These are phyloP conservation scores for Aspergillus incahuasiensis DNA, from an alignment of 495 filamentous ascomycete species.

Conservation along the genomic window DNA sequence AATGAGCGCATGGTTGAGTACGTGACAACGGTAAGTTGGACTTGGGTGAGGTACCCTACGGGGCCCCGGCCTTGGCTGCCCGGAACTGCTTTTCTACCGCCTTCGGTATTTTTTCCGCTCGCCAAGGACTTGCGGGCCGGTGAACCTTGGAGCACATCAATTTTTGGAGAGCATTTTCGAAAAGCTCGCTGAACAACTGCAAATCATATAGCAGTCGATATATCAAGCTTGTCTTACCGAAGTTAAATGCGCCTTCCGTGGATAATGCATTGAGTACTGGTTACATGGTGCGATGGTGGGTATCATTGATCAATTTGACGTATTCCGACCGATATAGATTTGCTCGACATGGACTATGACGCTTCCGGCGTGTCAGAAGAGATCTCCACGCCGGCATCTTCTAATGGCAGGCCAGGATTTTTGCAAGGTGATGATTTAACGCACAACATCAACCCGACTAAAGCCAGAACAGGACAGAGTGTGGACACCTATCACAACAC, in stretches of 20 bases:
- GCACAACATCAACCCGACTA: conserved; percentile 8
- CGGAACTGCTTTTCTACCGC: too few relatives aligned
- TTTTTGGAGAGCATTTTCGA: not conserved
- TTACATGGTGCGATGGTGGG: conserved; percentile 12
- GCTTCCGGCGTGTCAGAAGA: conserved; percentile 21
- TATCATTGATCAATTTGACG: not conserved
- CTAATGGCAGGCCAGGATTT: conserved; percentile 13
- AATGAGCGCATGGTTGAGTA: conserved; percentile 26
- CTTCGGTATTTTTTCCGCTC: too few relatives aligned
- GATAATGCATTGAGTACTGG: conserved; percentile 9
- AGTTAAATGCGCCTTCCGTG: not conserved
- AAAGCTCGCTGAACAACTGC: too few relatives aligned
- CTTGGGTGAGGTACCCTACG: not conserved
- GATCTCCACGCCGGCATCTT: conserved; percentile 17
- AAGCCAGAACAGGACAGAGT: conserved; percentile 12
- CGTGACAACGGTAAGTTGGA: not conserved
- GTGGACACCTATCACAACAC: conserved; percentile 5
- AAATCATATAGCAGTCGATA: too few relatives aligned
- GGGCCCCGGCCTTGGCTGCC: too few relatives aligned
- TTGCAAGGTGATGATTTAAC: conserved; percentile 12
- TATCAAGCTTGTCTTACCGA: not conserved
- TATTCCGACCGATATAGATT: not conserved
- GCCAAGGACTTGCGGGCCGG: conserved; percentile 8
- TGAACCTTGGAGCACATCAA: conserved; percentile 1
- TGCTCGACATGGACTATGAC: conserved; percentile 34